Percentiles rank a stretch among this genome's conserved stretches.
phyloP scores from a whole-genome alignment of 805 yeast genomes.

The Saturnispora zaruensis region DNA sequence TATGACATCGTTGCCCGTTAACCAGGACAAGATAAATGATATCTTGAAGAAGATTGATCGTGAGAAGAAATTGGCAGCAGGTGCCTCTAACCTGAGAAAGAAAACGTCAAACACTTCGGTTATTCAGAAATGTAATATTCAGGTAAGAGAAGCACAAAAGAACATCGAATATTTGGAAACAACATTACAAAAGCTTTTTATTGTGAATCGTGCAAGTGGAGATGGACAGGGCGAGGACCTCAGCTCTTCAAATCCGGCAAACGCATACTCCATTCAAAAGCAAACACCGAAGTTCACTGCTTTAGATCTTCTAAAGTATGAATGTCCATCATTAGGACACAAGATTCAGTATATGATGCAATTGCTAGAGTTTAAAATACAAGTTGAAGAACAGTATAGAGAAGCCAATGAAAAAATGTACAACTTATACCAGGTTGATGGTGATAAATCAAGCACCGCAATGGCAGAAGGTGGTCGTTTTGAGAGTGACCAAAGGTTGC shows the following conservation, averaged over 20 bases:
- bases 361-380: constrained; percentile 85
- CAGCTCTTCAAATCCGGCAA: background rate
- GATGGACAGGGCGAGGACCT: constrained; percentile 1
- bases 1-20: constrained; percentile 28
- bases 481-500: constrained; percentile 81
- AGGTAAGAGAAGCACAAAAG: constrained; percentile 83
- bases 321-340: constrained; percentile 91
- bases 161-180: constrained; percentile 84
- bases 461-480: constrained; percentile 84
- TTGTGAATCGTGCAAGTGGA: constrained; percentile 17
- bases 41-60: constrained; percentile 80
- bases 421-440: constrained; percentile 79
- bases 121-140: constrained; percentile 83
- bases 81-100: constrained; percentile 73
- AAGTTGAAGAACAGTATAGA: constrained; percentile 88
- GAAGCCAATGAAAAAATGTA: constrained; percentile 88
- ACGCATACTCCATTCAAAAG: constrained; percentile 6
- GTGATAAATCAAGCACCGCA: constrained; percentile 75
- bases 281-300: constrained; percentile 48
- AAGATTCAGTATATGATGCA: constrained; percentile 93
- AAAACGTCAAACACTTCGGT: constrained; percentile 74
- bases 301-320: constrained; percentile 79
- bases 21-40: constrained; percentile 38
- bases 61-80: constrained; percentile 79
- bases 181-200: constrained; percentile 53